Evolutionary conservation across 164 flowering plant species (phyloP).

Genomic region (Vitis rotundifolia): DNA sequence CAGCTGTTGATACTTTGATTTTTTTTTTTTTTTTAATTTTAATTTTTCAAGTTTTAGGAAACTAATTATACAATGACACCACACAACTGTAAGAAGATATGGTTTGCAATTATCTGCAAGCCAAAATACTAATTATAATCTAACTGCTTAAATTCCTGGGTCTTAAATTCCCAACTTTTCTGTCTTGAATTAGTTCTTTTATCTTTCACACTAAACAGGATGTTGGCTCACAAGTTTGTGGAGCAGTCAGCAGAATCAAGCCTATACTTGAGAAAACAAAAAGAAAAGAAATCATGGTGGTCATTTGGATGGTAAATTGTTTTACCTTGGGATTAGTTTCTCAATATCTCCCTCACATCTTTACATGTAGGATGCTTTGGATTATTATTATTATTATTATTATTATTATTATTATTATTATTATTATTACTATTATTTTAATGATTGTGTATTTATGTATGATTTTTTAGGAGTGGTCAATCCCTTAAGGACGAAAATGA

Average conservation of each 20-base stretch:
- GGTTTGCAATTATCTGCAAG: not conserved
- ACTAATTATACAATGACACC: too few relatives aligned
- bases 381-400: too few relatives aligned
- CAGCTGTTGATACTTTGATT: not conserved
- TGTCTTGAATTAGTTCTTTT: not conserved
- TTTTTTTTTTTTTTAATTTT: too few relatives aligned
- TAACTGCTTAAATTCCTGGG: not conserved
- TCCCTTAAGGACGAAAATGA: slow-evolving; percentile 68
- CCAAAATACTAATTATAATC: too few relatives aligned
- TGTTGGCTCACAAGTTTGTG: slow-evolving; percentile 97
- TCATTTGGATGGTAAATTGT: slow-evolving; percentile 74
- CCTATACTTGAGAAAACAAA: slow-evolving; percentile 43
- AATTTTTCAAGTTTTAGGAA: too few relatives aligned
- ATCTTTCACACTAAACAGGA: slow-evolving; percentile 44
- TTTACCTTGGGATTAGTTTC: too few relatives aligned
- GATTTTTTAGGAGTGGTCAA: slow-evolving; percentile 53
- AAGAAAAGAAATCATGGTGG: slow-evolving; percentile 89
- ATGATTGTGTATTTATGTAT: slow-evolving; percentile 4
- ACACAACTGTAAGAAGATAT: not conserved
- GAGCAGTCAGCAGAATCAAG: slow-evolving; percentile 65
- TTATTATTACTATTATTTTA: not conserved
- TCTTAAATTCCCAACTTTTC: not conserved
- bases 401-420: too few relatives aligned
- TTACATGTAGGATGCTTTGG: too few relatives aligned
- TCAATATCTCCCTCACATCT: too few relatives aligned